A percentile compares a stretch with the other conserved stretches of the same genome.
phyloP scores from a whole-genome alignment of 306 rosid species.

The Luffa acutangula region DNA sequence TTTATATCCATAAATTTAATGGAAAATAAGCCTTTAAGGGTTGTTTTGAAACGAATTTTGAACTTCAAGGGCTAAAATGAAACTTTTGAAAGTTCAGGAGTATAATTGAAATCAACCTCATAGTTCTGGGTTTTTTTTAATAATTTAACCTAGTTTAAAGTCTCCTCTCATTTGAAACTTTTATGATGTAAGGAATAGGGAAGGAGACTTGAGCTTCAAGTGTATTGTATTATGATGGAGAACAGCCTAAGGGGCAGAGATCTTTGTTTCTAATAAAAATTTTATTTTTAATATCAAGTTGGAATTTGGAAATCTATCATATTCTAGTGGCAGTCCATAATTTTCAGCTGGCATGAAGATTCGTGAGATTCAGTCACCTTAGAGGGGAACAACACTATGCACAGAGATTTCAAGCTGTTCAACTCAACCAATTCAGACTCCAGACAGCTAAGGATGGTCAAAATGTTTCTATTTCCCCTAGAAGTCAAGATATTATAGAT shows the following conservation, averaged over 20 bases:
- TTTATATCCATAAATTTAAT: no score
- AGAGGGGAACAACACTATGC: background rate
- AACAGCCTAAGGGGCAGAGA: no score
- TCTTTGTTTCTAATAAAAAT: background rate
- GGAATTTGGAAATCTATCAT: background rate
- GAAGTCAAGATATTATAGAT: background rate
- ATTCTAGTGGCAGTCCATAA: background rate
- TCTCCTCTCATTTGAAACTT: background rate
- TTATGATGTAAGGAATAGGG: background rate
- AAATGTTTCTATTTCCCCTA: background rate
- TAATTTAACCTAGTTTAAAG: background rate
- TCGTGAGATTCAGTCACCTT: background rate
- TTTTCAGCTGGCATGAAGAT: background rate
- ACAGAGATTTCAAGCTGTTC: background rate
- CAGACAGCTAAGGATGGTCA: background rate
- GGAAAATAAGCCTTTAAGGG: no score
- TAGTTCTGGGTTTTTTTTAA: no score
- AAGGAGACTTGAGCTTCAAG: background rate
- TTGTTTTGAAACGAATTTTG: no score
- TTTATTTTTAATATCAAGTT: background rate
- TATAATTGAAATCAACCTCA: no score
- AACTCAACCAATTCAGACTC: background rate
- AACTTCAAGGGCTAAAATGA: no score
- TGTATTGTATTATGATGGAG: no score
- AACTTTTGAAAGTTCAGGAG: no score